phyloP scores from a whole-genome alignment of 768 basidiomycete species.

The Hypholoma fasciculare region DNA sequence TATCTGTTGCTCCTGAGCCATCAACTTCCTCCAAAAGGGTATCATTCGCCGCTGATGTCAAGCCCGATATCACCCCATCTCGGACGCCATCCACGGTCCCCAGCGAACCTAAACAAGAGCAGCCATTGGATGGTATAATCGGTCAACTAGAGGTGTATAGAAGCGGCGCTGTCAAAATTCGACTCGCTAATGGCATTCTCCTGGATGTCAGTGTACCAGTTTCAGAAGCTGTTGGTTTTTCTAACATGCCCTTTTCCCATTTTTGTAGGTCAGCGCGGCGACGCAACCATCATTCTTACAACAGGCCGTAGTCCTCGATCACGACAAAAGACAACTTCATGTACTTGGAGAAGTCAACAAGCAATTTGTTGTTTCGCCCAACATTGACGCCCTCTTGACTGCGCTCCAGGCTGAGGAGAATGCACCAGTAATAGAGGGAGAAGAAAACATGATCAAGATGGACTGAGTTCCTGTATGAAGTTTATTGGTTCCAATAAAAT shows the following conservation, averaged over 20 bases:
- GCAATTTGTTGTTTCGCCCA: slow-evolving; percentile 81
- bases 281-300: slow-evolving; percentile 88
- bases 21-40: slow-evolving; percentile 47
- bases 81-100: slow-evolving; percentile 26
- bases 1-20: neutral
- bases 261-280: slow-evolving; percentile 68
- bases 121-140: slow-evolving; percentile 69
- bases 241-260: neutral
- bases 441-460: slow-evolving; percentile 56
- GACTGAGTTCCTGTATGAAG: slow-evolving; percentile 26
- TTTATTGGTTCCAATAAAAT: no score
- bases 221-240: neutral
- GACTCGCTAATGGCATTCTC: slow-evolving; percentile 76
- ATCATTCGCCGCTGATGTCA: slow-evolving; percentile 64
- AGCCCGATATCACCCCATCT: slow-evolving; percentile 27
- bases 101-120: slow-evolving; percentile 29
- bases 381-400: slow-evolving; percentile 71
- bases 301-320: slow-evolving; percentile 78
- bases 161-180: slow-evolving; percentile 86
- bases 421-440: slow-evolving; percentile 29
- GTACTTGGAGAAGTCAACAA: slow-evolving; percentile 88
- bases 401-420: slow-evolving; percentile 61
- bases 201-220: slow-evolving; percentile 64
- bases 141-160: slow-evolving; percentile 85
- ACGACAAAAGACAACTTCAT: slow-evolving; percentile 52